Evolutionary conservation across 2,329 filamentous ascomycete species (phyloP).

Genomic region (Sclerotinia glacialis): DNA sequence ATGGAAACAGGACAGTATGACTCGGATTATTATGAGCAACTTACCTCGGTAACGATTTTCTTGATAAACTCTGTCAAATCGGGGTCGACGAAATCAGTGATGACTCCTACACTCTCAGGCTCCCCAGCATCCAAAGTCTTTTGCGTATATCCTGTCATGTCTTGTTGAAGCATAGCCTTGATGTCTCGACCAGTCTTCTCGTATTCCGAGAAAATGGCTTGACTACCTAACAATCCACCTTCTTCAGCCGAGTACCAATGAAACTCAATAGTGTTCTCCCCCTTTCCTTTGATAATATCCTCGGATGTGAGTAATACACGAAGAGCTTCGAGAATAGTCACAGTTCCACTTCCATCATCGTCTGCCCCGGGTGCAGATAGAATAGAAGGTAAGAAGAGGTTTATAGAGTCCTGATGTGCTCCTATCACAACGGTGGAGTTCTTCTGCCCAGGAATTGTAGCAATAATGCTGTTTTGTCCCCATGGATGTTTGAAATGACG

Average conservation of each 20-base stretch:
- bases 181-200: constrained; percentile 69
- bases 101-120: constrained; percentile 84
- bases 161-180: constrained; percentile 97
- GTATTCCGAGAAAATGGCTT: constrained; percentile 84
- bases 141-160: constrained; percentile 91
- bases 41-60: constrained; percentile 69
- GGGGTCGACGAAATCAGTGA: constrained; percentile 85
- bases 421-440: constrained; percentile 85
- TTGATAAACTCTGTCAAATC: constrained; percentile 88
- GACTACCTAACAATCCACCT: constrained; percentile 80
- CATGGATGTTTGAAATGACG: constrained; percentile 77
- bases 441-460: constrained; percentile 80
- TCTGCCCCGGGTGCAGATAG: constrained; percentile 90
- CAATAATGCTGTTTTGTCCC: constrained; percentile 89
- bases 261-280: constrained; percentile 87
- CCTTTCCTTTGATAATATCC: constrained; percentile 67
- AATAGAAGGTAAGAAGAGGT: constrained; percentile 81
- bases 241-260: constrained; percentile 96
- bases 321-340: constrained; percentile 91
- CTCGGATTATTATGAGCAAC: constrained; percentile 24
- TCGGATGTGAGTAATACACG: constrained; percentile 73
- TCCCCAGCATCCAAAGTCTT: constrained; percentile 78
- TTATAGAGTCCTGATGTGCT: constrained; percentile 93
- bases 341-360: constrained; percentile 88
- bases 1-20: neutral